Percentiles rank a stretch among this genome's conserved stretches.
Conservation (phyloP, 2,329 filamentous ascomycete genomes). For the Aquanectria penicillioides region DNA sequence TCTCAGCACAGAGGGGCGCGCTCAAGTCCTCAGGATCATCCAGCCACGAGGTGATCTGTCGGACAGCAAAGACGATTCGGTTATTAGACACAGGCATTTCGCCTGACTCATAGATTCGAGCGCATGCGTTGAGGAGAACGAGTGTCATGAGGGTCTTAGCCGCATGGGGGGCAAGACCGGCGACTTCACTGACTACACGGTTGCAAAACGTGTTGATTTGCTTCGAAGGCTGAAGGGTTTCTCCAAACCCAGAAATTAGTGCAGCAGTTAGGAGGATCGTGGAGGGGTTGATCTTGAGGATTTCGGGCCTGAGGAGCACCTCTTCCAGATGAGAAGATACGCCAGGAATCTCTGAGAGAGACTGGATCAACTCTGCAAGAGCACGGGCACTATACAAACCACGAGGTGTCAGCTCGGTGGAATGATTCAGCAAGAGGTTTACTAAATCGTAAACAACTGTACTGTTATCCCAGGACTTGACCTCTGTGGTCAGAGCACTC, state of each 20-base stretch:
- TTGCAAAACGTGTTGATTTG: constrained; percentile 65
- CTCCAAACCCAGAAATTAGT: constrained; percentile 62
- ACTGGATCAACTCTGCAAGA: constrained; percentile 60
- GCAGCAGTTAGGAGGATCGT: constrained; percentile 61
- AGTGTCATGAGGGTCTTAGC: constrained; percentile 60
- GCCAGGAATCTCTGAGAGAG: constrained; percentile 58
- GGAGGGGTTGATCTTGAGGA: constrained; percentile 58
- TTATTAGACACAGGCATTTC: constrained; percentile 70
- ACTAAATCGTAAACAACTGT: constrained; percentile 54
- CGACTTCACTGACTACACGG: constrained; percentile 68
- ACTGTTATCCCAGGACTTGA: constrained; percentile 53
- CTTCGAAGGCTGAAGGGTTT: constrained; percentile 59
- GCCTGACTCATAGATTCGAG: constrained; percentile 61
- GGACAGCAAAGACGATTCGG: constrained; percentile 83
- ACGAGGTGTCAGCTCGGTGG: constrained; percentile 52
- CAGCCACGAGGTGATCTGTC: constrained; percentile 79
- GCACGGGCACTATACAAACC: constrained; percentile 64
- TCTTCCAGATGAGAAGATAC: constrained; percentile 57
- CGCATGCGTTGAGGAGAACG: constrained; percentile 63
- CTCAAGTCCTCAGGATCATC: constrained; percentile 59
- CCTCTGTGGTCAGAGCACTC: constrained; percentile 44
- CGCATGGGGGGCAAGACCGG: constrained; percentile 55
- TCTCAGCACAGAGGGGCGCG: constrained; percentile 57
- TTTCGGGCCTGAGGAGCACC: constrained; percentile 55
- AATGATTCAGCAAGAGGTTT: constrained; percentile 55